phyloP scores from a whole-genome alignment of 495 filamentous ascomycete species.

The Neurospora tetrasperma region DNA sequence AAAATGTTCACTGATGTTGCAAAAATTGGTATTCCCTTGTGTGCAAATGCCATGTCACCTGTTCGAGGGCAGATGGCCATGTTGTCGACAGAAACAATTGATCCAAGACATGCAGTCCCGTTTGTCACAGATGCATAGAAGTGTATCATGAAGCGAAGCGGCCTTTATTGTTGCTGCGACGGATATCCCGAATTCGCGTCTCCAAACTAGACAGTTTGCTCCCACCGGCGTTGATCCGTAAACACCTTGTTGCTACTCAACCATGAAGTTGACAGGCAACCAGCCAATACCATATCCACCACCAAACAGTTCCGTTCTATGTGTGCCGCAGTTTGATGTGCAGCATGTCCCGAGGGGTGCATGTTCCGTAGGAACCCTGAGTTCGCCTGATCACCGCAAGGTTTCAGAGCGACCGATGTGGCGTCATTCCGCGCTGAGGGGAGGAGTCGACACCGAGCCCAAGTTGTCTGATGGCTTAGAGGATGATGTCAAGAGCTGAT shows the following conservation, averaged over 20 bases:
- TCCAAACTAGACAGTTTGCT: slow-evolving; percentile 16
- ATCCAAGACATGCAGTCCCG: background rate
- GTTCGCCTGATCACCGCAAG: slow-evolving; percentile 8
- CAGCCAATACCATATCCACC: slow-evolving; percentile 18
- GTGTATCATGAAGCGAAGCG: background rate
- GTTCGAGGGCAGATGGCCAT: background rate
- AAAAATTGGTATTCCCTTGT: background rate
- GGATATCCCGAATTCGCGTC: slow-evolving; percentile 11
- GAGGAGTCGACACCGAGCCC: slow-evolving; percentile 7
- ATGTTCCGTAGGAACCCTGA: slow-evolving; percentile 9
- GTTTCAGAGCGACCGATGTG: slow-evolving; percentile 10
- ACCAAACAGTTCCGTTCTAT: slow-evolving; percentile 11
- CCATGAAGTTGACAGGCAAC: slow-evolving; percentile 18
- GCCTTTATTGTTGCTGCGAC: background rate
- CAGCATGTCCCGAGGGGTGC: slow-evolving; percentile 3
- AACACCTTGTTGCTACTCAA: slow-evolving; percentile 18
- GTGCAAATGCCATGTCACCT: slow-evolving; percentile 12
- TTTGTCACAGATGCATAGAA: background rate
- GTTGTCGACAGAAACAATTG: background rate
- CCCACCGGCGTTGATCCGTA: slow-evolving; percentile 9
- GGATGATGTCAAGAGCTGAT: slow-evolving; percentile 15
- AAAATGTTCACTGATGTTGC: background rate
- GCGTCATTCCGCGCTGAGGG: slow-evolving; percentile 9
- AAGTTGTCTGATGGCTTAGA: slow-evolving; percentile 10
- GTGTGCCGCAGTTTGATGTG: background rate